Conservation (phyloP, 495 filamentous ascomycete species). For the Lasiosphaeria hispida region DNA sequence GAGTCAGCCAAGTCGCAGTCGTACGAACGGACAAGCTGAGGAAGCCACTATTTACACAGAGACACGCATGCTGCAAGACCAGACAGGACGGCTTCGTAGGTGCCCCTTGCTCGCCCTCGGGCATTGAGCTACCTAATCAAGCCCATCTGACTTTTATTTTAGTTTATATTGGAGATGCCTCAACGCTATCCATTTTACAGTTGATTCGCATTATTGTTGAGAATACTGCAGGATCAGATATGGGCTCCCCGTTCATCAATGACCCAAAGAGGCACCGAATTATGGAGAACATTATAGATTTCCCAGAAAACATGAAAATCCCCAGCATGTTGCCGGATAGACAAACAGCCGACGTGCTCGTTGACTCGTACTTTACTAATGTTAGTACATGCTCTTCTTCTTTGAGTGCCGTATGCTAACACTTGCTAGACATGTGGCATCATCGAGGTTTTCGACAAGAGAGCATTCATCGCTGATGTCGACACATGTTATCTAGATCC, state of each 20-base stretch:
- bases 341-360: slow-evolving; percentile 51
- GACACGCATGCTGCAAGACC: slow-evolving; percentile 59
- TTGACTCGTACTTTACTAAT: slow-evolving; percentile 60
- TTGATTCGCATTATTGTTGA: slow-evolving; percentile 71
- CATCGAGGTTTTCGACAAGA: slow-evolving; percentile 53
- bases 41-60: slow-evolving; percentile 57
- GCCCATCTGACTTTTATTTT: slow-evolving; percentile 2
- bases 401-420: slow-evolving; percentile 16
- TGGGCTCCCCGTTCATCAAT: slow-evolving; percentile 60
- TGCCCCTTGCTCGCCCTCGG: slow-evolving; percentile 15
- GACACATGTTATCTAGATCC: slow-evolving; percentile 55
- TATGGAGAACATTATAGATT: slow-evolving; percentile 56
- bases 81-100: slow-evolving; percentile 55
- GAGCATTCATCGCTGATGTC: slow-evolving; percentile 46
- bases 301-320: slow-evolving; percentile 43
- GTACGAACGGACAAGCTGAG: slow-evolving; percentile 49
- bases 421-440: slow-evolving; percentile 53
- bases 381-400: slow-evolving; percentile 32
- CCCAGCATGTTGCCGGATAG: slow-evolving; percentile 55
- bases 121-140: not conserved
- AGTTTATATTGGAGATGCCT: slow-evolving; percentile 73
- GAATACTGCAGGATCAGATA: slow-evolving; percentile 54
- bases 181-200: slow-evolving; percentile 68
- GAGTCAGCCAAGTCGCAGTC: slow-evolving; percentile 51
- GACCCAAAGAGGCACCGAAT: slow-evolving; percentile 69